Evolutionary conservation across 495 filamentous ascomycete species (phyloP), one percentile per base, ranked within the genome.

Genomic region (Podospora pseudocomata): DNA sequence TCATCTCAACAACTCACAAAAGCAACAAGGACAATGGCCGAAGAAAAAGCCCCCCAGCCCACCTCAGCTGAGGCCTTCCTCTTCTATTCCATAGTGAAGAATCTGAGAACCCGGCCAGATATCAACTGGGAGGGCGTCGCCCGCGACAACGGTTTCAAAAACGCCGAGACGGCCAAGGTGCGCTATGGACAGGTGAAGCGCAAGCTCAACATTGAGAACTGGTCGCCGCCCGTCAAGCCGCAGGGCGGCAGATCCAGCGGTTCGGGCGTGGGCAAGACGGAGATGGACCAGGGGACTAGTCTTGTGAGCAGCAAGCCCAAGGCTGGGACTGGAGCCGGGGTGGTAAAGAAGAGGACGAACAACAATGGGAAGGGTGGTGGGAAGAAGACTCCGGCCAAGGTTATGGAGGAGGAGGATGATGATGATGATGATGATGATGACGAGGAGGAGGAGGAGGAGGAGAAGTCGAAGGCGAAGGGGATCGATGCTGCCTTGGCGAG

Each of bases 171-270:
- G 9, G 69, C 72, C 19, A 74, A 71, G 65, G 74, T 76, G 27
- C 75, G 75, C 57, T 77, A 70, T 18, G 72, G 74, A 27, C 75
- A 77, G 60, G 67, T 77, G 57, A 73, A 67, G 64, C 70, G 72
- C 65, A 75, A 76, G 67, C 71, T 74, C 0, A 69, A 70, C 6
- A 18, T 75, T n/a, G 71, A 74, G 19, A 68, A 27, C 53, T 67
- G 61, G 60, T 20, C 4, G 5, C 18, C 27, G 16, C n/a, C 57
- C 49, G 7, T 15, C 57, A 65, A 66, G 15, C 28, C 44, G 19
- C 49, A 34, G 39, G 44, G 20, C 13, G 55, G 56, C 63, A 13
- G 4, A 6, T 32, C n/a, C 23, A 32, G 39, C 30, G 32, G 16
- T 20, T 30, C 58, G 13, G 64, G 44, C 5, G 65, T 28, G 1